phyloP scores from a whole-genome alignment of 2,329 filamentous ascomycete species.

The Trichoderma koningii region DNA sequence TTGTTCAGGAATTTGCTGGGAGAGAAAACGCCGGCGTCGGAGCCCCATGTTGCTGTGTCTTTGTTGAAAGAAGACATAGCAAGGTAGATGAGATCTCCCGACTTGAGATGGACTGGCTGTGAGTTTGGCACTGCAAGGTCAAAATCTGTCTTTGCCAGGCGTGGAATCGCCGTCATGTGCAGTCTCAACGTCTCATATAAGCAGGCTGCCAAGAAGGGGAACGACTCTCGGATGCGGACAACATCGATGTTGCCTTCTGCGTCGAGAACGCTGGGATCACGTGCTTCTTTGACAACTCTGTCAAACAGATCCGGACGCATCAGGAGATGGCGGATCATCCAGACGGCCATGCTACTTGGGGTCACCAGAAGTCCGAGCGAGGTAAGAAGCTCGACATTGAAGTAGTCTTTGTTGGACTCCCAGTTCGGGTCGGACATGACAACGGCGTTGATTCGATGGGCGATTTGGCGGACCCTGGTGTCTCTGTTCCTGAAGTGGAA shows the following conservation, averaged over 20 bases:
- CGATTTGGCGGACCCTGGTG: constrained; percentile 32
- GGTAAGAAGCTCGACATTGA: constrained; percentile 39
- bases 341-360: constrained; percentile 38
- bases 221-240: constrained; percentile 33
- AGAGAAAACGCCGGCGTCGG: constrained; percentile 34
- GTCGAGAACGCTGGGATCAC: constrained; percentile 27
- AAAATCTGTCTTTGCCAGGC: constrained; percentile 37
- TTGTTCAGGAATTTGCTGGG: constrained; percentile 36
- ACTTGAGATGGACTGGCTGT: constrained; percentile 31
- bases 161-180: constrained; percentile 39
- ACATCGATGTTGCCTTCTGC: constrained; percentile 31
- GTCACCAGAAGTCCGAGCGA: constrained; percentile 39
- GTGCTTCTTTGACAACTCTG: constrained; percentile 33
- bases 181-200: constrained; percentile 40
- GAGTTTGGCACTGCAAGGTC: constrained; percentile 31
- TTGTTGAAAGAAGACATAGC: constrained; percentile 39
- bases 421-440: constrained; percentile 36
- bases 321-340: constrained; percentile 37
- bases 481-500: constrained; percentile 36
- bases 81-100: constrained; percentile 39
- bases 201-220: constrained; percentile 38
- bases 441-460: constrained; percentile 39
- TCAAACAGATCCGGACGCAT: constrained; percentile 30
- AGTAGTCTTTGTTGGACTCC: constrained; percentile 39
- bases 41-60: constrained; percentile 36